phyloP scores from a whole-genome alignment of 1,284 basidiomycete genomes.

The Naganishia cerealis region DNA sequence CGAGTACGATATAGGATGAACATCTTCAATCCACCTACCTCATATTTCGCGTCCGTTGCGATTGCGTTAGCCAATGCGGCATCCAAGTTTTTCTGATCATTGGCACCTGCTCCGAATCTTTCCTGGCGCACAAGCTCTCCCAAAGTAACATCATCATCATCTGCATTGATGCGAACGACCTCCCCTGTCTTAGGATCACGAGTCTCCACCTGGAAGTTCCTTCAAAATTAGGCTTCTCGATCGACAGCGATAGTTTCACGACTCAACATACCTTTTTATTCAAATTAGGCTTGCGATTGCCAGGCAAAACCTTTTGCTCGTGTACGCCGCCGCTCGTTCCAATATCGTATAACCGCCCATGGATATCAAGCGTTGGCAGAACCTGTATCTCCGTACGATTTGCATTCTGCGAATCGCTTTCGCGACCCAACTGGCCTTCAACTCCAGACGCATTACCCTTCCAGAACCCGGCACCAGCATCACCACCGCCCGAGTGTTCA shows the following conservation, averaged over 20 bases:
- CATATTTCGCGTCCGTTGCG: constrained; percentile 79
- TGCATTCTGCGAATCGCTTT: constrained; percentile 38
- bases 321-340: constrained; percentile 64
- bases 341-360: constrained; percentile 85
- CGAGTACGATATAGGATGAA: background rate
- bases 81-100: constrained; percentile 88
- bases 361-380: constrained; percentile 83
- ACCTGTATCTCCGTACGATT: constrained; percentile 66
- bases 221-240: background rate
- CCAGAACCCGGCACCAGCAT: constrained; percentile 53
- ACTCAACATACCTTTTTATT: constrained; percentile 62
- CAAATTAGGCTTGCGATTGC: constrained; percentile 71
- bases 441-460: constrained; percentile 34
- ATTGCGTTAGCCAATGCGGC: constrained; percentile 84
- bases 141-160: constrained; percentile 81
- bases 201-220: constrained; percentile 68
- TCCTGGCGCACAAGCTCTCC: constrained; percentile 93
- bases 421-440: constrained; percentile 44
- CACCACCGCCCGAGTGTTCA: constrained; percentile 47
- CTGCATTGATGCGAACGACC: constrained; percentile 75
- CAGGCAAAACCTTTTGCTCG: constrained; percentile 56
- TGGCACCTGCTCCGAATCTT: constrained; percentile 78
- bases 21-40: constrained; percentile 59
- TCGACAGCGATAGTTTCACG: background rate
- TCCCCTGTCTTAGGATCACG: constrained; percentile 85